Evolutionary conservation across 2,329 filamentous ascomycete species (phyloP).

Genomic region (Albifimbria verrucaria): DNA sequence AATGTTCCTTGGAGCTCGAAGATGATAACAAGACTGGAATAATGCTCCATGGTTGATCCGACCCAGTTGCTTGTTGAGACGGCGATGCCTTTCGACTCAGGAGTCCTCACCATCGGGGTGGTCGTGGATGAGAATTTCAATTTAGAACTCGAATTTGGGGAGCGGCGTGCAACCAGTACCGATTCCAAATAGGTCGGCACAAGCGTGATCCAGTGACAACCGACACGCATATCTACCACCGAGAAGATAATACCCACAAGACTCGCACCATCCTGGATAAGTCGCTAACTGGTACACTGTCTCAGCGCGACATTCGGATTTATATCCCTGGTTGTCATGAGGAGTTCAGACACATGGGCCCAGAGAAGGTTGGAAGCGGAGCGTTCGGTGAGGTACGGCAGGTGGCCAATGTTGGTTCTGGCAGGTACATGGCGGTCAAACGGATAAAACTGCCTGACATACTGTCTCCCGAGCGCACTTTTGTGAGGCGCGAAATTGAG

Average conservation of each 20-base stretch:
- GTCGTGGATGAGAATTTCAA: neutral
- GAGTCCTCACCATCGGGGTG: neutral
- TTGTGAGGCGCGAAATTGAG: neutral
- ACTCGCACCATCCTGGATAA: neutral
- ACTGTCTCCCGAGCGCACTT: neutral
- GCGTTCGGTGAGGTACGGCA: neutral
- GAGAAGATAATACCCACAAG: neutral
- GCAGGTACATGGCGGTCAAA: neutral
- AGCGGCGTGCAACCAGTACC: neutral
- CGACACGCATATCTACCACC: neutral
- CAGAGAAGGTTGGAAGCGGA: neutral
- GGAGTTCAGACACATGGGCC: neutral
- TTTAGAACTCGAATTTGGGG: neutral
- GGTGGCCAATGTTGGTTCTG: neutral
- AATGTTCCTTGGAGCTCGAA: conserved; percentile 3
- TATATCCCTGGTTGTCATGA: neutral
- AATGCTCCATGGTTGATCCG: neutral
- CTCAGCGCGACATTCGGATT: neutral
- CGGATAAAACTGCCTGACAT: neutral
- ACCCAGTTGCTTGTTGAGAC: neutral
- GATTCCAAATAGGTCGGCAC: conserved; percentile 1
- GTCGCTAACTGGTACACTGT: neutral
- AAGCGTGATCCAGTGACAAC: neutral
- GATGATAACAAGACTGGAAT: neutral
- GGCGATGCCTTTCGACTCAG: neutral